phyloP scores from a whole-genome alignment of 345 rosid genomes.

The Crucihimalaya himalaica region DNA sequence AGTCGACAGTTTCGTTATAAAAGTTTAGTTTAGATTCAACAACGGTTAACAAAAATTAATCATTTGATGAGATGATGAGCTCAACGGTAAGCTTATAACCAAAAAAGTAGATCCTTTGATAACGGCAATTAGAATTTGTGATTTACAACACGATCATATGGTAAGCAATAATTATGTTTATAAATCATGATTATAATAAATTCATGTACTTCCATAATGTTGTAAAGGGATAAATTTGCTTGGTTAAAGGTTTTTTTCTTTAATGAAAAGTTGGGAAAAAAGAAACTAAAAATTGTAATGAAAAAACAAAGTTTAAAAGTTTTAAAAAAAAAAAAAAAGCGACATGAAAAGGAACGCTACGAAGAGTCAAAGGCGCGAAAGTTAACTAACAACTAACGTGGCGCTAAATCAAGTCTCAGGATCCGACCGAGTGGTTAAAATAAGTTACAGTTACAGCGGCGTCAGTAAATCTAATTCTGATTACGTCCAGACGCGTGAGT shows the following conservation, averaged over 20 bases:
- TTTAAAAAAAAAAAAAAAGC: conserved; percentile 9
- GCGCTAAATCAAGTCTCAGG: conserved; percentile 28
- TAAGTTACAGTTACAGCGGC: conserved; percentile 12
- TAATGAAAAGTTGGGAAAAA: conserved; percentile 18
- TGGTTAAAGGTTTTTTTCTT: neutral
- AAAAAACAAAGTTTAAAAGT: neutral
- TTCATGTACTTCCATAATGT: conserved; percentile 20
- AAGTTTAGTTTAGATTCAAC: conserved; percentile 10
- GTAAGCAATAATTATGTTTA: conserved; percentile 41
- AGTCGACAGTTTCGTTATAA: conserved; percentile 22
- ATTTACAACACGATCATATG: conserved; percentile 31
- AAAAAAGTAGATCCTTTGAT: neutral
- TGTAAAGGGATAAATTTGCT: conserved; percentile 18
- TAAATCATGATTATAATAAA: conserved; percentile 27
- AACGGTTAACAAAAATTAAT: neutral
- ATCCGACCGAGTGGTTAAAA: conserved; percentile 18
- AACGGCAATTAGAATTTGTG: conserved; percentile 36
- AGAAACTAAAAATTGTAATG: conserved; percentile 8
- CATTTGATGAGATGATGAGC: conserved; percentile 38
- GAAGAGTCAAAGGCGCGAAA: conserved; percentile 44
- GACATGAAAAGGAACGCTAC: conserved; percentile 29
- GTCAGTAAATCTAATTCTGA: conserved; percentile 13
- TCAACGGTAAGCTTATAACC: conserved; percentile 34
- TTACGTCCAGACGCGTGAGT: conserved; percentile 16
- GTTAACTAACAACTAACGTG: conserved; percentile 40